Evolutionary conservation across 345 rosid genomes (phyloP).

Genomic region (Arabis alpina): DNA sequence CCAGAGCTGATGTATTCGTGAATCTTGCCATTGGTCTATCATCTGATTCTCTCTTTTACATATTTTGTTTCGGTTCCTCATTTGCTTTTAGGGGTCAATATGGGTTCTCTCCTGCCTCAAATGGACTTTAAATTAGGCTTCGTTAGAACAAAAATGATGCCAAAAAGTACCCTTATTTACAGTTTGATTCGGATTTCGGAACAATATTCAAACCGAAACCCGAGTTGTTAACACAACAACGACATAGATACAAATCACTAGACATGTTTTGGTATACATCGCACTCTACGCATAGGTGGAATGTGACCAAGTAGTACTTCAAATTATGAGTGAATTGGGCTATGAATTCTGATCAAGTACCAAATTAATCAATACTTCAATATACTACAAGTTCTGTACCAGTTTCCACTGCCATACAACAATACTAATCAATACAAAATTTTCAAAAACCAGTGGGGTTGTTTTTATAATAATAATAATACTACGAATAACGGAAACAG

Average conservation of each 20-base stretch:
- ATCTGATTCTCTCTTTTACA: constrained; percentile 10
- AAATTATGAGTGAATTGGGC: background rate
- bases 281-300: background rate
- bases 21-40: background rate
- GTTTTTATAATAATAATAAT: constrained; percentile 5
- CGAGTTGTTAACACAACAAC: too few relatives aligned
- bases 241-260: background rate
- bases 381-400: constrained; percentile 19
- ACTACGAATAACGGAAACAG: constrained; percentile 38
- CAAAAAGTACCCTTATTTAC: too few relatives aligned
- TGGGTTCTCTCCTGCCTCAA: constrained; percentile 1
- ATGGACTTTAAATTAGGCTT: too few relatives aligned
- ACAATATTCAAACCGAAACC: too few relatives aligned
- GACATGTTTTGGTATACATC: background rate
- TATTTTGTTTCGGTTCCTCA: background rate
- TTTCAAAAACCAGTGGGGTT: constrained; percentile 2
- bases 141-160: too few relatives aligned
- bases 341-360: constrained; percentile 7
- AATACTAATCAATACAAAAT: constrained; percentile 17
- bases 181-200: too few relatives aligned
- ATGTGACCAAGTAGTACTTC: constrained; percentile 6
- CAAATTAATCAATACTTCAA: constrained; percentile 1
- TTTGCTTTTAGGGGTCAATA: background rate
- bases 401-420: constrained; percentile 28
- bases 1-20: too few relatives aligned